phyloP scores from a whole-genome alignment of 768 basidiomycete species.

The Boletus vinaceobasis region DNA sequence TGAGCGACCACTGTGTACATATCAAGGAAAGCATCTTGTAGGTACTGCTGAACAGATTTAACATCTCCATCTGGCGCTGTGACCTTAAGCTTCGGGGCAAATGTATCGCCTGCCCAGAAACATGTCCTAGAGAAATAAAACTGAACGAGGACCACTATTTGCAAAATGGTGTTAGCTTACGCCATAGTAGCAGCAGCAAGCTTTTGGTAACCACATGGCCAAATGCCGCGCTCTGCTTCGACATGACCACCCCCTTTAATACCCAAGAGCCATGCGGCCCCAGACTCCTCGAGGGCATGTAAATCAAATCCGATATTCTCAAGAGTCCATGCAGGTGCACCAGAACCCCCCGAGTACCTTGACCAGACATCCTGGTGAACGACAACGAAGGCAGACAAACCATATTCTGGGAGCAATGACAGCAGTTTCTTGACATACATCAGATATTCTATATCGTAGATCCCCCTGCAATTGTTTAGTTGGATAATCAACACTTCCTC shows the following conservation, averaged over 20 bases:
- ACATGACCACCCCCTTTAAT: constrained; percentile 72
- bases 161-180: constrained; percentile 42
- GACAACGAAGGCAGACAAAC: constrained; percentile 69
- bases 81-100: constrained; percentile 70
- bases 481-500: neutral
- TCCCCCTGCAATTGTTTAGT: constrained; percentile 47
- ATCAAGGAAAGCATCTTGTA: constrained; percentile 78
- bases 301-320: constrained; percentile 85
- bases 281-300: constrained; percentile 70
- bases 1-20: constrained; percentile 70
- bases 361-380: constrained; percentile 98
- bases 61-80: constrained; percentile 44
- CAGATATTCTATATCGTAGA: constrained; percentile 83
- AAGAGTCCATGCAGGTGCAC: constrained; percentile 95
- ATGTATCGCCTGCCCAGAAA: constrained; percentile 91
- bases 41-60: constrained; percentile 72
- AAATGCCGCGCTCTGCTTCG: constrained; percentile 77
- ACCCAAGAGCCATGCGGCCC: constrained; percentile 85
- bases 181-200: constrained; percentile 92
- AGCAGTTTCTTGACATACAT: constrained; percentile 70
- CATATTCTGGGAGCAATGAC: constrained; percentile 66
- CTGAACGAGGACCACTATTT: neutral
- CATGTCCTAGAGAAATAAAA: constrained; percentile 55
- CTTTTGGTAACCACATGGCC: constrained; percentile 95
- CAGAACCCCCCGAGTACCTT: constrained; percentile 89